Base-by-base conservation (phyloP, 2,329 filamentous ascomycete species). In the Cladophialophora exuberans region DNA sequence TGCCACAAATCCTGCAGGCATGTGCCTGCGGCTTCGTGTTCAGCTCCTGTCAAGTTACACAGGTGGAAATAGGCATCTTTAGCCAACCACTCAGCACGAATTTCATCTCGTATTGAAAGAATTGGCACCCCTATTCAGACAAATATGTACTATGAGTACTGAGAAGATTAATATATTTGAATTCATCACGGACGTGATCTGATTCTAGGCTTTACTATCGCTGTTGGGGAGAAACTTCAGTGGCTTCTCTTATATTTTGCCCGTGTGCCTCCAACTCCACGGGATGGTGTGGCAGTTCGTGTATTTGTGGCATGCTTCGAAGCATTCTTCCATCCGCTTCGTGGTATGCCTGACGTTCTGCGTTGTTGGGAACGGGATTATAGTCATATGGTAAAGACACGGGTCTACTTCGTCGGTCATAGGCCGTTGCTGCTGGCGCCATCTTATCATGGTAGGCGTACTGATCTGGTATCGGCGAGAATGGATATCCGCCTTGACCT, bases 291-390 rank as follows among this genome's bases (percentile, higher is more conserved):
- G 23, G 39, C 39, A 43, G 23, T n/a, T 26, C 39, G 22, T 42
- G 22, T 22, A 42, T 25, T 25, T 43, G 39, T n/a, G 23, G 18
- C 23, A n/a, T 15, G 20, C 20, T 2, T 26, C n/a, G n/a, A n/a
- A 43, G 20, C 39, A 43, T 43, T 43, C 22, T 43, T n/a, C 39
- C 23, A 17, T 26, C 39, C 26, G 39, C 39, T 43, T 26, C 39
- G 18, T 26, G 22, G 20, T 43, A 43, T 26, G 15, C n/a, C 22
- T 42, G 39, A 10, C 25, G 18, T 10, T 42, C 22, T 11, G 39
- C n/a, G 39, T 9, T 18, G n/a, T 10, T 18, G 20, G 35, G 15
- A 17, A 38, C 15, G n/a, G 35, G 15, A 10, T 38, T 15, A 9
- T 38, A 38, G 13, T 38, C n/a, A 9, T 38, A 10, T 18, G 9